Conservation (phyloP, 371 early-diverging fungal genomes). For the Mortierella sp. region DNA sequence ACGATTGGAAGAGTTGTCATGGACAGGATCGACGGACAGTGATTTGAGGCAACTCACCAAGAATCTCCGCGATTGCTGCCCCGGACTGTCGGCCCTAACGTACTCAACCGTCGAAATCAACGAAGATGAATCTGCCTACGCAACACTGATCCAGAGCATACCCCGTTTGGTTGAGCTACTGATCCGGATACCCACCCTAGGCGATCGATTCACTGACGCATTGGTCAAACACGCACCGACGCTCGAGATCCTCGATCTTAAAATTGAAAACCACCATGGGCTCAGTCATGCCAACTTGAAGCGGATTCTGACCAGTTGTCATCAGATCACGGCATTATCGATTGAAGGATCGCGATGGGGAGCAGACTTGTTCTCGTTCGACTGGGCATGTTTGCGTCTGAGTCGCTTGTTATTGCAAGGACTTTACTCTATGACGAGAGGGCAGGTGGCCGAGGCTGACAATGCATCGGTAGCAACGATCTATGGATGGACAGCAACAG, state of each 20-base stretch:
- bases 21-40: constrained; percentile 24
- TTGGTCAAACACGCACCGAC: constrained; percentile 12
- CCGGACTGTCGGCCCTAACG: constrained; percentile 9
- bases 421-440: neutral
- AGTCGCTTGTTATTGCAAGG: constrained; percentile 14
- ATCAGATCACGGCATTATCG: constrained; percentile 17
- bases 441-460: neutral
- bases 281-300: neutral
- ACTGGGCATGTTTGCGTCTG: constrained; percentile 21
- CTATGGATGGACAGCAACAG: constrained; percentile 10
- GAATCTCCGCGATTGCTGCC: constrained; percentile 11
- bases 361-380: constrained; percentile 15
- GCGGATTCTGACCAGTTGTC: constrained; percentile 20
- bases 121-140: constrained; percentile 14
- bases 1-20: constrained; percentile 19
- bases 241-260: constrained; percentile 26
- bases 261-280: constrained; percentile 4
- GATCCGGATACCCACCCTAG: constrained; percentile 24
- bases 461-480: constrained; percentile 1
- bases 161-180: constrained; percentile 20
- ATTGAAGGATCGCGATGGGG: constrained; percentile 21
- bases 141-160: constrained; percentile 9
- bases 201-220: constrained; percentile 21
- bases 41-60: constrained; percentile 15
- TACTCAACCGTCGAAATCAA: constrained; percentile 20